Percentiles rank a stretch among this genome's conserved stretches.
Conservation (phyloP, 495 filamentous ascomycete genomes). For the Trichoderma erinaceum region DNA sequence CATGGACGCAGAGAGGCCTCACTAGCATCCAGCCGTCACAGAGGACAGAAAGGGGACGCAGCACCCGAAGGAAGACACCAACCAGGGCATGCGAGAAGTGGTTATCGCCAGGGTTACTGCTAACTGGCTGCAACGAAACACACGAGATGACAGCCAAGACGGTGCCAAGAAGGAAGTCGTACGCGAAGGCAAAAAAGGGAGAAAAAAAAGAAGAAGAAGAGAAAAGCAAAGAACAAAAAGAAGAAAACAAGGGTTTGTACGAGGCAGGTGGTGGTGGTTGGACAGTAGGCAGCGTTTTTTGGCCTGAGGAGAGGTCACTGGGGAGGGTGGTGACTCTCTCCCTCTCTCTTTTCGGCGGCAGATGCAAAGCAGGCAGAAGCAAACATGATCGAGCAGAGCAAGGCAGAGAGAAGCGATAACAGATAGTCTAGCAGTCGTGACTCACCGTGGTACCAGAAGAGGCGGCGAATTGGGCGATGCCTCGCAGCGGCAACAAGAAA, state of each 20-base stretch:
- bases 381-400: background rate
- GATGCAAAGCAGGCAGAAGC: background rate
- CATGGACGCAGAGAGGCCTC: background rate
- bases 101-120: slow-evolving; percentile 7
- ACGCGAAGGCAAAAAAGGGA: slow-evolving; percentile 6
- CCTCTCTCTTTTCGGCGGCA: background rate
- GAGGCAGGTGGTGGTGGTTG: slow-evolving; percentile 10
- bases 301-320: slow-evolving; percentile 2
- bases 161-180: slow-evolving; percentile 8
- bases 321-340: background rate
- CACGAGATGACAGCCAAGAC: slow-evolving; percentile 5
- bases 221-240: background rate
- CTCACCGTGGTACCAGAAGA: slow-evolving; percentile 1
- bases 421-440: slow-evolving; percentile 11
- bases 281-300: background rate
- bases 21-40: background rate
- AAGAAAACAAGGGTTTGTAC: slow-evolving; percentile 8
- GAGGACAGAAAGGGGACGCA: slow-evolving; percentile 8
- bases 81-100: slow-evolving; percentile 1
- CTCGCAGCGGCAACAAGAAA: background rate
- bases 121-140: slow-evolving; percentile 12
- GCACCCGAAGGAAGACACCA: slow-evolving; percentile 12
- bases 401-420: slow-evolving; percentile 12
- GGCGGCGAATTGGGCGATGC: background rate
- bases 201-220: background rate